Evolutionary conservation across 73 alveolate genomes (phyloP).

Genomic region (Tetrahymena thermophila): DNA sequence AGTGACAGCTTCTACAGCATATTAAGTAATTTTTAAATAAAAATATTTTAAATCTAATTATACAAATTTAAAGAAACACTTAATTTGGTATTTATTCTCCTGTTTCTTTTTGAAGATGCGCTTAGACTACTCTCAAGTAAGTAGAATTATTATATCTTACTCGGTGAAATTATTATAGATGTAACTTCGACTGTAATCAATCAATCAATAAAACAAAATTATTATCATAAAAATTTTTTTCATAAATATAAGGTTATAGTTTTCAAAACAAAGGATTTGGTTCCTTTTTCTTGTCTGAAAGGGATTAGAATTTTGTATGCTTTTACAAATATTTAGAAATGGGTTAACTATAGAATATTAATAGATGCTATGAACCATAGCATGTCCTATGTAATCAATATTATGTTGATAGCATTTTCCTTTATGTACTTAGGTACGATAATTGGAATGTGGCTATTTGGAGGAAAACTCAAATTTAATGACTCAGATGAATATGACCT

Average conservation of each 20-base stretch:
- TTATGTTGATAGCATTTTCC: not conserved
- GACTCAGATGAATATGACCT: not conserved
- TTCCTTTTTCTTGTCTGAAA: not conserved
- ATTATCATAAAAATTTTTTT: no score
- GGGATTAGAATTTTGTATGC: not conserved
- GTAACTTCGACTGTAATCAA: not conserved
- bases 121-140: not conserved
- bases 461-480: not conserved
- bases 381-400: not conserved
- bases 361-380: not conserved
- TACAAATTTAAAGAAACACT: not conserved
- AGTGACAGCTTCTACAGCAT: not conserved
- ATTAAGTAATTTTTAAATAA: not conserved
- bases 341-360: not conserved
- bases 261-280: not conserved
- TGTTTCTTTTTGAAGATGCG: not conserved
- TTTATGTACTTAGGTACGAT: not conserved
- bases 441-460: not conserved
- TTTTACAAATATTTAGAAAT: not conserved
- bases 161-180: not conserved
- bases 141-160: not conserved
- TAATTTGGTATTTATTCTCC: not conserved
- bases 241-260: not conserved
- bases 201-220: not conserved
- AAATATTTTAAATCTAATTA: not conserved